Base-by-base conservation (phyloP, 1,284 basidiomycete species). In the Puccinia polysora region DNA sequence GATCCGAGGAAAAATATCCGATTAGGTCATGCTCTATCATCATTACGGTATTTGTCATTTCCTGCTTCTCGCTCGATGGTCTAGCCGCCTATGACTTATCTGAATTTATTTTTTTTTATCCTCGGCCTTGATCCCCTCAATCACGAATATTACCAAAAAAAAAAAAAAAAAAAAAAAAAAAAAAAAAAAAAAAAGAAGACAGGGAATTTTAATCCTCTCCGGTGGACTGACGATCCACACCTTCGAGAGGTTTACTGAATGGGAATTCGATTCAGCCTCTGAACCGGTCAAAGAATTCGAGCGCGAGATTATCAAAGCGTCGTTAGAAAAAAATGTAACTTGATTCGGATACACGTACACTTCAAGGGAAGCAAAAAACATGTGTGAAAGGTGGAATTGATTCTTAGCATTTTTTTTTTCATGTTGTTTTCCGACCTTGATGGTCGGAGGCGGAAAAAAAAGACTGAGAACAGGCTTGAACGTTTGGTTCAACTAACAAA, bases 141-240 rank as follows among this genome's bases (percentile, higher is more conserved):
- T n/a, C n/a, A n/a, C n/a, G n/a, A n/a, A 20, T 20, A 56, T 15
- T 18, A n/a, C n/a, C n/a, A n/a, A n/a, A n/a, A n/a, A n/a, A n/a
- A n/a, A n/a, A n/a, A n/a, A n/a, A n/a, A n/a, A n/a, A n/a, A n/a
- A n/a, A n/a, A n/a, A n/a, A n/a, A 32, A 23, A 8, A 47, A 32
- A 23, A 8, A 47, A 23, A 15, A 43, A 14, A 55, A 47, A 18
- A 47, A 85, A 85, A 78, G 81, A 84, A 75, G 77, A 73, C 86
- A 89, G 76, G 85, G 86, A 1, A 83, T 88, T 38, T 80, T 89
- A 30, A 81, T 89, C 52, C 81, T 89, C n/a, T 83, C 86, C 6
- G 88, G 88, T 10, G 88, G 88, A 2, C 79, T 89, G 73, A 78
- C 77, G 4, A 80, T 87, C 38, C 88, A 89, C 79, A 89, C 88